phyloP scores from a whole-genome alignment of 768 basidiomycete genomes.

The Chalciporus sphaerocephalus region DNA sequence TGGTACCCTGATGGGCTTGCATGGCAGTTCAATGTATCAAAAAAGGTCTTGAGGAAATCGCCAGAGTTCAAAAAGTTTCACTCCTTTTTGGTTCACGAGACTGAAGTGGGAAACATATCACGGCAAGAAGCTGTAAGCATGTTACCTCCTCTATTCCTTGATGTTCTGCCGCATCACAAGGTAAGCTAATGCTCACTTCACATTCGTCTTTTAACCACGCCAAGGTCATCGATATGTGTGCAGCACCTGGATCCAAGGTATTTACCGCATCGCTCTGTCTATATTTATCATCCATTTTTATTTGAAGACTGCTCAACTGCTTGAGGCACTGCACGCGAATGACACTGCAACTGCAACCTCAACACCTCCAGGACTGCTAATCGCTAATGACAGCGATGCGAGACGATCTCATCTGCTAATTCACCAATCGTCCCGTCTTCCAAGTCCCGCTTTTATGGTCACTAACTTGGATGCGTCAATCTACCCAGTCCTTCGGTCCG shows the following conservation, averaged over 20 bases:
- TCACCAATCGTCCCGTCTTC: slow-evolving; percentile 93
- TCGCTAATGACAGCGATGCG: slow-evolving; percentile 94
- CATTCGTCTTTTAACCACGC: not conserved
- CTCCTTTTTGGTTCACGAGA: slow-evolving; percentile 94
- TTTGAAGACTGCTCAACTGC: slow-evolving; percentile 82
- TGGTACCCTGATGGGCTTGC: slow-evolving; percentile 97
- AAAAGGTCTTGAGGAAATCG: slow-evolving; percentile 79
- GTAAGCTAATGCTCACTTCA: slow-evolving; percentile 35
- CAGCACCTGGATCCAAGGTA: slow-evolving; percentile 96
- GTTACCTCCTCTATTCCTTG: slow-evolving; percentile 94
- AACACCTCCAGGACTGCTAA: slow-evolving; percentile 77
- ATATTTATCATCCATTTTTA: not conserved
- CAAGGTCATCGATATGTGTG: slow-evolving; percentile 95
- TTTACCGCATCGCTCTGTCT: not conserved
- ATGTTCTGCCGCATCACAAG: slow-evolving; percentile 88
- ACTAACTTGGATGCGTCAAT: slow-evolving; percentile 94
- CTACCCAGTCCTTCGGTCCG: slow-evolving; percentile 58
- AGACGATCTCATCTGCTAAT: slow-evolving; percentile 95
- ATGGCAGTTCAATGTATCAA: slow-evolving; percentile 94
- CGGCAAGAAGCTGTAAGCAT: slow-evolving; percentile 98
- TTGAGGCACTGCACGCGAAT: slow-evolving; percentile 88
- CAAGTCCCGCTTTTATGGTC: slow-evolving; percentile 88
- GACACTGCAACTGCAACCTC: slow-evolving; percentile 60
- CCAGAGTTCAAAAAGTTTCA: slow-evolving; percentile 94
- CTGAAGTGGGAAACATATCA: slow-evolving; percentile 95